phyloP scores from a whole-genome alignment of 345 rosid genomes.

The Raphanus raphanistrum region DNA sequence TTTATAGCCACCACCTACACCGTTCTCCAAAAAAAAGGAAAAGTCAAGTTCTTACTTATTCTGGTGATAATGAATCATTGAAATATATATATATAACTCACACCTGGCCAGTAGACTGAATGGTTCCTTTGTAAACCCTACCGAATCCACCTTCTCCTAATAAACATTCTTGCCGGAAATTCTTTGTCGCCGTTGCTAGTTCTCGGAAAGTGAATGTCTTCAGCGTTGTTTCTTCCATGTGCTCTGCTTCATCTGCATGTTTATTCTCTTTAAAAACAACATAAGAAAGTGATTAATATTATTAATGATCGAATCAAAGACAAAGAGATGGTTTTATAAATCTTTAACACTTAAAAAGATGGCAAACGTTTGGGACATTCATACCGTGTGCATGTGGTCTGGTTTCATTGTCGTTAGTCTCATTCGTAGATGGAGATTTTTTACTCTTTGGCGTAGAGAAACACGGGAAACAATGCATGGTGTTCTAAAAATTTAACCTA shows the following conservation, averaged over 20 bases:
- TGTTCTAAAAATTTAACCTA: neutral
- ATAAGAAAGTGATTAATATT: neutral
- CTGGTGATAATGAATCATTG: neutral
- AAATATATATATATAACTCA: neutral
- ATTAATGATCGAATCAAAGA: neutral
- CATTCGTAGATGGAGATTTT: conserved; percentile 28
- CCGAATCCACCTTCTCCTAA: conserved; percentile 88
- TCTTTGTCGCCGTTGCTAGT: conserved; percentile 71
- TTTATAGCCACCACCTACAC: conserved; percentile 65
- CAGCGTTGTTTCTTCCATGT: conserved; percentile 8
- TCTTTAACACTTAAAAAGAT: neutral
- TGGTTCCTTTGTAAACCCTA: conserved; percentile 72
- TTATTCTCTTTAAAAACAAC: conserved; percentile 29
- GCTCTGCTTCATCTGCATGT: conserved; percentile 10
- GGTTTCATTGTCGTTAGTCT: conserved; percentile 1
- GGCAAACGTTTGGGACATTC: neutral
- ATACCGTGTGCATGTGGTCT: conserved; percentile 31
- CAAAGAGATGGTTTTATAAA: neutral
- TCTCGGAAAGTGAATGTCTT: conserved; percentile 56
- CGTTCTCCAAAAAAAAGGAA: neutral
- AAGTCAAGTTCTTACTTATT: neutral
- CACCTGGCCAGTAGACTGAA: conserved; percentile 56
- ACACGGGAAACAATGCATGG: conserved; percentile 79
- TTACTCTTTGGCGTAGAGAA: conserved; percentile 48
- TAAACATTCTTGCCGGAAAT: conserved; percentile 67